Evolutionary conservation across 2,329 filamentous ascomycete species (phyloP).

Genomic region (Epichloe gansuensis): DNA sequence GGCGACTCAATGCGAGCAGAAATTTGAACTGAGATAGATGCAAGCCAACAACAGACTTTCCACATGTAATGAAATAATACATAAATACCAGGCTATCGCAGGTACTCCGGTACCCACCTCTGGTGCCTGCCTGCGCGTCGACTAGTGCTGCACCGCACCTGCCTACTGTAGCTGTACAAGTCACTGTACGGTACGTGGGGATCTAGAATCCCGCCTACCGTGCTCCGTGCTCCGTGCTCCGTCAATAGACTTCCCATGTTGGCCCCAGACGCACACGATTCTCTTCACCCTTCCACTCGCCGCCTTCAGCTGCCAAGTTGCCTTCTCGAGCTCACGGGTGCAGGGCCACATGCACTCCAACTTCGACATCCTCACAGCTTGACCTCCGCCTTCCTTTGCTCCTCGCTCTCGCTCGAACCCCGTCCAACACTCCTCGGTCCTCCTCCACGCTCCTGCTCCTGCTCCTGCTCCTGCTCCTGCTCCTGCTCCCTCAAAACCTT

Average conservation of each 20-base stretch:
- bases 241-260: background rate
- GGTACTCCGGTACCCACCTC: no score
- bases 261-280: background rate
- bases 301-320: slow-evolving; percentile 1
- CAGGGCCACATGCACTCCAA: slow-evolving; percentile 12
- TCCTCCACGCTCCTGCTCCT: background rate
- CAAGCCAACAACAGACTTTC: no score
- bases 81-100: no score
- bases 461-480: background rate
- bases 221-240: no score
- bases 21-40: no score
- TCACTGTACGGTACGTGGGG: no score
- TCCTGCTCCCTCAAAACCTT: background rate
- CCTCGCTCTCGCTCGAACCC: slow-evolving; percentile 1
- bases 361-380: background rate
- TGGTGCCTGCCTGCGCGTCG: no score
- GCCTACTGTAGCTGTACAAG: no score
- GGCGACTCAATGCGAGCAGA: no score
- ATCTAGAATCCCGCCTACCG: background rate
- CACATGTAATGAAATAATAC: no score
- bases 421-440: background rate
- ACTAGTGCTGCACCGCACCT: no score
- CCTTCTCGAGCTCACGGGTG: slow-evolving; percentile 7
- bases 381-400: slow-evolving; percentile 1
- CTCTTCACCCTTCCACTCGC: background rate